Conservation (phyloP, 441 rosid genomes). For the Metrosideros polymorpha region DNA sequence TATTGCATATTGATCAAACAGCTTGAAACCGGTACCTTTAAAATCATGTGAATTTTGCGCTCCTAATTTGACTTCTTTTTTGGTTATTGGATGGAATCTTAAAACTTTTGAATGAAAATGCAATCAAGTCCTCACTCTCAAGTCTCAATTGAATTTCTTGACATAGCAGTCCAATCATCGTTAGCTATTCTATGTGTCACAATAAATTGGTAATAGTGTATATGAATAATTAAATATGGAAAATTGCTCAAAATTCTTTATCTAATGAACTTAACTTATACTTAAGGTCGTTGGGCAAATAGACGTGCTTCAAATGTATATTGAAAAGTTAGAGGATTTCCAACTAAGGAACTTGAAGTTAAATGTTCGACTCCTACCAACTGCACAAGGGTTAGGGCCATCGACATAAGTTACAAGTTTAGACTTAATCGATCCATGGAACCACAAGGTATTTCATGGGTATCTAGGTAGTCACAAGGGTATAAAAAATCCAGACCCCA, state of each 20-base stretch:
- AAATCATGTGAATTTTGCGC: too few species aligned
- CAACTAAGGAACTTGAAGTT: background rate
- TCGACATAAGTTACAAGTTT: too few species aligned
- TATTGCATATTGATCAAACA: too few species aligned
- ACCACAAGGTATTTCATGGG: too few species aligned
- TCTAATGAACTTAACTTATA: background rate
- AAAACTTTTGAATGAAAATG: background rate
- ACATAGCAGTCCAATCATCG: rapidly evolving
- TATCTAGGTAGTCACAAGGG: too few species aligned
- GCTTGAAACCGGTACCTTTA: too few species aligned
- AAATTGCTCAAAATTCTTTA: background rate
- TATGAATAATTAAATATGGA: too few species aligned
- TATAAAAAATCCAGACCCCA: rapidly evolving
- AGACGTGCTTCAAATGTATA: background rate
- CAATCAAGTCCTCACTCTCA: rapidly evolving
- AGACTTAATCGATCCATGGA: too few species aligned
- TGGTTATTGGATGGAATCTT: background rate
- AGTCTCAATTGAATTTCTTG: too few species aligned
- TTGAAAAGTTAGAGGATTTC: background rate
- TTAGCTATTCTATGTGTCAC: rapidly evolving
- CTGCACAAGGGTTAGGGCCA: too few species aligned
- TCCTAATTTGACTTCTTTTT: background rate
- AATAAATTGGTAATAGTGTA: rapidly evolving
- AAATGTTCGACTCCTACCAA: rapidly evolving
- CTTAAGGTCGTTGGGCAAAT: background rate